A percentile compares a stretch with the other conserved stretches of the same genome.
Evolutionary conservation across 2,329 filamentous ascomycete genomes (phyloP).

Genomic region (Apiospora kogelbergensis): DNA sequence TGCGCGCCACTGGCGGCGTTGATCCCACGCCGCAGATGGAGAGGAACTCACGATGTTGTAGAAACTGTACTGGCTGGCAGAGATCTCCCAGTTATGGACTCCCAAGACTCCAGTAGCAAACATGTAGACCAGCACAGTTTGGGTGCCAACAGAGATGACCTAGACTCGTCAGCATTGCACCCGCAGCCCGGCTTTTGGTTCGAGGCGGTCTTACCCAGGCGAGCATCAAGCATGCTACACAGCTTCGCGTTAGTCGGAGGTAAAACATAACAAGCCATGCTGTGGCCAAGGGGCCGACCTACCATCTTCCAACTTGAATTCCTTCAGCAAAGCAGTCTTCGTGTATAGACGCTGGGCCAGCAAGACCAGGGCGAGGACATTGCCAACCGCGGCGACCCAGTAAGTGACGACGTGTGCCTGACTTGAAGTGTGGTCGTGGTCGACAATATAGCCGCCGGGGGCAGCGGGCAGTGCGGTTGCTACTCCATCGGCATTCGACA

Average conservation of each 20-base stretch:
- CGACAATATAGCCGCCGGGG: constrained; percentile 14
- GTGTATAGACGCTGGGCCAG: constrained; percentile 14
- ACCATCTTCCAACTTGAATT: constrained; percentile 14
- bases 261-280: too few relatives aligned
- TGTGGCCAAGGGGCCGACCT: neutral
- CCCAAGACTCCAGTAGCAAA: constrained; percentile 3
- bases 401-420: constrained; percentile 5
- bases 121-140: neutral
- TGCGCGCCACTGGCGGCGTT: neutral
- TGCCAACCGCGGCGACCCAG: constrained; percentile 1
- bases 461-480: constrained; percentile 1
- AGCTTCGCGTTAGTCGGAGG: neutral
- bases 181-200: neutral
- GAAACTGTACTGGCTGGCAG: neutral
- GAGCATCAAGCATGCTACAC: neutral
- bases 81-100: constrained; percentile 12
- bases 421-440: constrained; percentile 13
- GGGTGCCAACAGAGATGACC: neutral
- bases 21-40: neutral
- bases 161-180: neutral
- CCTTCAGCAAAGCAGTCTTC: constrained; percentile 3
- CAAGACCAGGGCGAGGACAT: constrained; percentile 2
- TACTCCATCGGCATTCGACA: constrained; percentile 4
- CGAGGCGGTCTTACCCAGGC: neutral
- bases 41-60: neutral